Conservation (phyloP, 2,329 filamentous ascomycete species). For the Pseudocercospora eumusae region DNA sequence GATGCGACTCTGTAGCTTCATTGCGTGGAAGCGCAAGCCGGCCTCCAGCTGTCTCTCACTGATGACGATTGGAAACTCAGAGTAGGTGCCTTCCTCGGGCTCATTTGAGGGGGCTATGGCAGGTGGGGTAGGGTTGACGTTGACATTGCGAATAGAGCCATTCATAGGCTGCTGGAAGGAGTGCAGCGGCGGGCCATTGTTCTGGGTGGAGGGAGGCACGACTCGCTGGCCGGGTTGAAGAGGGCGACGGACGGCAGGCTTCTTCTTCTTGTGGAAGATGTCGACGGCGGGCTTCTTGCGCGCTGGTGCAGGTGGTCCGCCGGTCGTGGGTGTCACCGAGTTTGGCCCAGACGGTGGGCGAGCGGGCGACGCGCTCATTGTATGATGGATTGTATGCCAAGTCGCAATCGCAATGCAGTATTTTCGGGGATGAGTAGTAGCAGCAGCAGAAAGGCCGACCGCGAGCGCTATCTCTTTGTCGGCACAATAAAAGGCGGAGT, state of each 20-base stretch:
- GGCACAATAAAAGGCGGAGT: not conserved
- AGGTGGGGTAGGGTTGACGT: conserved; percentile 15
- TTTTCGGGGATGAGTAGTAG: not conserved
- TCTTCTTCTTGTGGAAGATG: conserved; percentile 41
- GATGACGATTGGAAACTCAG: conserved; percentile 71
- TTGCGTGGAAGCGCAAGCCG: conserved; percentile 81
- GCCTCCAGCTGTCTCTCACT: conserved; percentile 80
- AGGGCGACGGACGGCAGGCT: conserved; percentile 39
- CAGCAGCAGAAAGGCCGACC: not conserved
- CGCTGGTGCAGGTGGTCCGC: conserved; percentile 37
- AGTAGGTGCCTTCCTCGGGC: conserved; percentile 29
- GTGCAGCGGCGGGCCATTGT: conserved; percentile 16
- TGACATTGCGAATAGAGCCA: conserved; percentile 6
- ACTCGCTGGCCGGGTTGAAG: conserved; percentile 16
- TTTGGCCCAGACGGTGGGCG: conserved; percentile 36
- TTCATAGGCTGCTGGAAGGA: conserved; percentile 18
- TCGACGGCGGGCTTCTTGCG: conserved; percentile 40
- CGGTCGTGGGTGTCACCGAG: conserved; percentile 43
- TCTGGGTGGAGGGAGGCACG: conserved; percentile 14
- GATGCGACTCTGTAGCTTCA: conserved; percentile 69
- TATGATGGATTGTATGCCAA: conserved; percentile 9
- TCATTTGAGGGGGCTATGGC: conserved; percentile 27
- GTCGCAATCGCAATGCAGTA: not conserved
- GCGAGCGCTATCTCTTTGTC: not conserved
- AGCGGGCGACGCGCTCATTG: conserved; percentile 42